Evolutionary conservation across 257 asterid species (phyloP).

Genomic region (Solanum pennellii): DNA sequence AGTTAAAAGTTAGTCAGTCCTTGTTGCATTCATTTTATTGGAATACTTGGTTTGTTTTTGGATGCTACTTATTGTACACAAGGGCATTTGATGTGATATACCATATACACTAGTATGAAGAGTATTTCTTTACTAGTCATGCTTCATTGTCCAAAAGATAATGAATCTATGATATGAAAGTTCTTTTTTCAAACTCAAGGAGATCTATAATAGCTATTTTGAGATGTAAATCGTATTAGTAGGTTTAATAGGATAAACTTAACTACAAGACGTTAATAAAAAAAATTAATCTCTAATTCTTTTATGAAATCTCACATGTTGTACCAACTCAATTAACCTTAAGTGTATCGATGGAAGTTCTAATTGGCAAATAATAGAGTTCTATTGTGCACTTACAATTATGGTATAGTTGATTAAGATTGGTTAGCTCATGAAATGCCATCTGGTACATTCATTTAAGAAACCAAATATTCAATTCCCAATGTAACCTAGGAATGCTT

Average conservation of each 20-base stretch:
- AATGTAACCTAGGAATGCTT: not conserved
- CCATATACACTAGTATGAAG: not conserved
- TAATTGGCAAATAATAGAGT: not conserved
- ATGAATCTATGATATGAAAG: not conserved
- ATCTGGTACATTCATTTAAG: not conserved
- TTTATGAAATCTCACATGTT: not conserved
- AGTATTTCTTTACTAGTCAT: not conserved
- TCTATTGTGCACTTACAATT: not conserved
- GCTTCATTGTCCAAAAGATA: not conserved
- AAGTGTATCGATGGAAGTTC: not conserved
- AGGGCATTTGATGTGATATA: not conserved
- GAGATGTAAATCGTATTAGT: not conserved
- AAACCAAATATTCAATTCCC: not conserved
- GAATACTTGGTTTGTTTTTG: not conserved
- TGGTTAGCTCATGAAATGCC: not conserved
- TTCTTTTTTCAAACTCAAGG: not conserved
- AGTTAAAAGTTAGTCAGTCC: not conserved
- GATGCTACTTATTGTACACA: not conserved
- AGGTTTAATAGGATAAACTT: not conserved
- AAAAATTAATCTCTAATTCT: not conserved
- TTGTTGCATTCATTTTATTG: not conserved
- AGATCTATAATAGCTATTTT: not conserved
- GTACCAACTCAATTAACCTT: not conserved
- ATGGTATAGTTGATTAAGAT: not conserved
- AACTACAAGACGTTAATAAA: not conserved